Evolutionary conservation across 2,329 filamentous ascomycete genomes (phyloP).

Genomic region (Mycogone perniciosa): DNA sequence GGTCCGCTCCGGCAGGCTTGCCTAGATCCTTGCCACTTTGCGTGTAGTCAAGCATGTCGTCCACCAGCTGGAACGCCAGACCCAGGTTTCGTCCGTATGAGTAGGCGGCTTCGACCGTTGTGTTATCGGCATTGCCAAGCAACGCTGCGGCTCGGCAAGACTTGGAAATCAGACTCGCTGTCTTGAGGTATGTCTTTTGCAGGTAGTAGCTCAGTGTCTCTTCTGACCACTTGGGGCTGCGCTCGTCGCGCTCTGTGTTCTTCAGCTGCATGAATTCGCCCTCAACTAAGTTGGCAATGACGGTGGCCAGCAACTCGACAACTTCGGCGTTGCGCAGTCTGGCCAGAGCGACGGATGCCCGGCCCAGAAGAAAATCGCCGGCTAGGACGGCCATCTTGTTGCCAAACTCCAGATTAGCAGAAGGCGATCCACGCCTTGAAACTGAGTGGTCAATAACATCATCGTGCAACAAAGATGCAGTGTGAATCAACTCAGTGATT

Average conservation of each 20-base stretch:
- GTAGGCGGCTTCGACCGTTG: slow-evolving; percentile 87
- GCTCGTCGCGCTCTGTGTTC: slow-evolving; percentile 87
- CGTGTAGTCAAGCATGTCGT: slow-evolving; percentile 97
- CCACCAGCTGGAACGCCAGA: slow-evolving; percentile 92
- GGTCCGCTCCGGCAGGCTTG: slow-evolving; percentile 89
- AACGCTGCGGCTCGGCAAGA: slow-evolving; percentile 86
- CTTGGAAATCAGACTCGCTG: slow-evolving; percentile 91
- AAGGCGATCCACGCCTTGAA: slow-evolving; percentile 74
- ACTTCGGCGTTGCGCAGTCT: slow-evolving; percentile 89
- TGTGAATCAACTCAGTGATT: slow-evolving; percentile 96
- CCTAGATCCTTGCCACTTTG: slow-evolving; percentile 77
- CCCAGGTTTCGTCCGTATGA: slow-evolving; percentile 89
- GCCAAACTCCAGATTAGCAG: slow-evolving; percentile 90
- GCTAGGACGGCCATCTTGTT: slow-evolving; percentile 99
- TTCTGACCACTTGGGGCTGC: slow-evolving; percentile 76
- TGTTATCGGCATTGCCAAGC: slow-evolving; percentile 67
- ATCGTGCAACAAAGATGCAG: slow-evolving; percentile 91
- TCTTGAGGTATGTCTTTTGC: slow-evolving; percentile 98
- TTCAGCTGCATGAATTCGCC: slow-evolving; percentile 99
- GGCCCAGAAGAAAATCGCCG: slow-evolving; percentile 90
- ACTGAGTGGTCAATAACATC: slow-evolving; percentile 95
- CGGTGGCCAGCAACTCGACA: slow-evolving; percentile 86
- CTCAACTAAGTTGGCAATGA: slow-evolving; percentile 95
- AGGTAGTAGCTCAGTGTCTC: slow-evolving; percentile 89
- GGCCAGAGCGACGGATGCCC: slow-evolving; percentile 88